phyloP scores from a whole-genome alignment of 768 basidiomycete species.

The Termitomyces sp. region DNA sequence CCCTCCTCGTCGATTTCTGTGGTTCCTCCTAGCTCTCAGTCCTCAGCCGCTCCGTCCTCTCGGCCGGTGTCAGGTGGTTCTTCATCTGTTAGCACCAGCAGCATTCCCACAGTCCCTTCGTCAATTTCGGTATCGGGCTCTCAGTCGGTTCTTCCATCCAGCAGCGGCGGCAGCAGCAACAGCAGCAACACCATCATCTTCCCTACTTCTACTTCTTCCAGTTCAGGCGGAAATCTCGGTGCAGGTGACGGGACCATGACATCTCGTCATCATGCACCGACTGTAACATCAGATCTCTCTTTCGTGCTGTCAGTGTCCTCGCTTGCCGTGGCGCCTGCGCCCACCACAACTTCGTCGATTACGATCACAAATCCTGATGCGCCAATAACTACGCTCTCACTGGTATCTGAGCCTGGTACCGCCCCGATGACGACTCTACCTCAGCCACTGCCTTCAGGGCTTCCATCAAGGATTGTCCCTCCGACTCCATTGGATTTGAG shows the following conservation, averaged over 20 bases:
- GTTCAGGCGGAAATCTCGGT: background rate
- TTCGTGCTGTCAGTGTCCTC: constrained; percentile 40
- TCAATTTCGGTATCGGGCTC: background rate
- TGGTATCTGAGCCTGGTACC: constrained; percentile 5
- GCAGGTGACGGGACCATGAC: background rate
- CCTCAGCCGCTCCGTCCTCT: background rate
- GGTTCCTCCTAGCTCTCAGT: background rate
- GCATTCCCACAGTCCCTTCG: background rate
- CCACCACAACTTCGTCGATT: constrained; percentile 18
- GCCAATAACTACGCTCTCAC: constrained; percentile 27
- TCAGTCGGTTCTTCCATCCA: background rate
- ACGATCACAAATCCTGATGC: constrained; percentile 41
- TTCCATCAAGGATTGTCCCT: constrained; percentile 62
- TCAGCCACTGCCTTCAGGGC: constrained; percentile 46
- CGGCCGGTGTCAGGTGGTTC: background rate
- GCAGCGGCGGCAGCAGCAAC: background rate
- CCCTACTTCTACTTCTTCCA: constrained; percentile 5
- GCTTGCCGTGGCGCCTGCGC: constrained; percentile 30
- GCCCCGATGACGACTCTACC: constrained; percentile 20
- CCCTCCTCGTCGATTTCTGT: background rate
- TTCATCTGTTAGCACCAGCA: background rate
- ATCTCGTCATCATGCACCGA: background rate
- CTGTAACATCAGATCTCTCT: constrained; percentile 33
- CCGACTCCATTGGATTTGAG: constrained; percentile 18
- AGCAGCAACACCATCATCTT: constrained; percentile 14